A percentile compares a stretch with the other conserved stretches of the same genome.
Evolutionary conservation across 345 rosid species (phyloP).

Genomic region (Citrus maxima): DNA sequence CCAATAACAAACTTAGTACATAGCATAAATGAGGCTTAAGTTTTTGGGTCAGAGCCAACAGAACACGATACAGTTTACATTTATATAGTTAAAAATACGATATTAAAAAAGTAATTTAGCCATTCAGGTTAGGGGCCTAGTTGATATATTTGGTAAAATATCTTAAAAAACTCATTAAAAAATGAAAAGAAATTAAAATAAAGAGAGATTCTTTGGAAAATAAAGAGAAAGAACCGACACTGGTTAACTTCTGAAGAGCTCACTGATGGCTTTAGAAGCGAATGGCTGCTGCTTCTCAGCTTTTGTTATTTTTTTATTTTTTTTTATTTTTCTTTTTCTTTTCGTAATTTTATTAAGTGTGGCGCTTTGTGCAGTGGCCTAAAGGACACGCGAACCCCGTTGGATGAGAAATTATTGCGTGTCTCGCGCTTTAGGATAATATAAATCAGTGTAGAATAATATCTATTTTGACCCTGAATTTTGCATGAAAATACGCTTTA

Average conservation of each 20-base stretch:
- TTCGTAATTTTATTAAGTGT: background rate
- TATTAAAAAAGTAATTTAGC: too few relatives aligned
- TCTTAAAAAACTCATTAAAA: background rate
- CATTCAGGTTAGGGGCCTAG: too few relatives aligned
- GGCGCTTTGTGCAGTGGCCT: conserved; percentile 37
- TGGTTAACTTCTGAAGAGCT: conserved; percentile 22
- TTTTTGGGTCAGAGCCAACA: too few relatives aligned
- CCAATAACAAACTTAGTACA: too few relatives aligned
- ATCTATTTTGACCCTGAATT: background rate
- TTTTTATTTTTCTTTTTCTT: background rate
- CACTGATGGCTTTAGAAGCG: background rate
- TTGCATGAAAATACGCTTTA: background rate
- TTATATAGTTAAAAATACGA: too few relatives aligned
- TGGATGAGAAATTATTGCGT: conserved; percentile 22
- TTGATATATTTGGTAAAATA: too few relatives aligned
- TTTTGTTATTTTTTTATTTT: background rate
- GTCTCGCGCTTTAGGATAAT: conserved; percentile 13
- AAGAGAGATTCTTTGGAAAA: conserved; percentile 18
- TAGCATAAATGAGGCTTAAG: too few relatives aligned
- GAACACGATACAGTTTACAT: too few relatives aligned
- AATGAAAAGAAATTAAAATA: conserved; percentile 1
- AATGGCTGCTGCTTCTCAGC: background rate
- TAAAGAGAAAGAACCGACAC: conserved; percentile 34
- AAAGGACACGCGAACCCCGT: conserved; percentile 43
- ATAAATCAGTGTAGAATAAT: background rate